Percentiles rank a stretch among this genome's conserved stretches.
Conservation (phyloP, 179 eudicot genomes). For the Beta macrorhiza region DNA sequence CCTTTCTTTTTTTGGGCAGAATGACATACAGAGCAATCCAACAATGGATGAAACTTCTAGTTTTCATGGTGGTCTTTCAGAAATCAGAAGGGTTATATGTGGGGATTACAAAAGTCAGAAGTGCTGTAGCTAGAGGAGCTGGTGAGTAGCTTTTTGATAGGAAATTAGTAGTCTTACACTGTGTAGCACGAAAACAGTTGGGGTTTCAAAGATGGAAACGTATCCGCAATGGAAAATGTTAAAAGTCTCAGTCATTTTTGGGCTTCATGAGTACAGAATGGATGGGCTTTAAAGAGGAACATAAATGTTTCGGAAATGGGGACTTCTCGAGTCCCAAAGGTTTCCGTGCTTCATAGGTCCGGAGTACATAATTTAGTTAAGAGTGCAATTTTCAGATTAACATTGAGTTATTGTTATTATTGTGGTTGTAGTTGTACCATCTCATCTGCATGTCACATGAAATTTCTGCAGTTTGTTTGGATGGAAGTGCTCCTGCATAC, state of each 20-base stretch:
- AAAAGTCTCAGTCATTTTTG: no score
- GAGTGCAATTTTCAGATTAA: neutral
- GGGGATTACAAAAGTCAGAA: slow-evolving; percentile 58
- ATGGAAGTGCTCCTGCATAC: slow-evolving; percentile 93
- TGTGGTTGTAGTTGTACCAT: neutral
- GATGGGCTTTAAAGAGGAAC: no score
- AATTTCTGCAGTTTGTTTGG: slow-evolving; percentile 75
- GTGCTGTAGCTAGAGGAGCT: slow-evolving; percentile 90
- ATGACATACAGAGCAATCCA: slow-evolving; percentile 36
- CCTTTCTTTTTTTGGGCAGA: slow-evolving; percentile 31
- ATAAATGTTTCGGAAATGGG: no score
- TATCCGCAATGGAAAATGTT: no score
- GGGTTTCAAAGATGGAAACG: no score
- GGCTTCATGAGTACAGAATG: no score
- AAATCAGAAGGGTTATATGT: slow-evolving; percentile 55
- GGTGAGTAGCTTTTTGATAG: slow-evolving; percentile 38
- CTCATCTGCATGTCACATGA: slow-evolving; percentile 11
- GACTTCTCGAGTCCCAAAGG: no score
- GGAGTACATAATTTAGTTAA: no score
- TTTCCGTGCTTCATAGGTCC: neutral
- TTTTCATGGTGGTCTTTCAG: slow-evolving; percentile 35
- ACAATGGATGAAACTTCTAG: slow-evolving; percentile 38
- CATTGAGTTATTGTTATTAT: neutral
- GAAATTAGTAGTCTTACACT: neutral
- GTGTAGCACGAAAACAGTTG: no score